Evolutionary conservation across 805 yeast species (phyloP).

Genomic region (Saccharomycopsis lassenensis): DNA sequence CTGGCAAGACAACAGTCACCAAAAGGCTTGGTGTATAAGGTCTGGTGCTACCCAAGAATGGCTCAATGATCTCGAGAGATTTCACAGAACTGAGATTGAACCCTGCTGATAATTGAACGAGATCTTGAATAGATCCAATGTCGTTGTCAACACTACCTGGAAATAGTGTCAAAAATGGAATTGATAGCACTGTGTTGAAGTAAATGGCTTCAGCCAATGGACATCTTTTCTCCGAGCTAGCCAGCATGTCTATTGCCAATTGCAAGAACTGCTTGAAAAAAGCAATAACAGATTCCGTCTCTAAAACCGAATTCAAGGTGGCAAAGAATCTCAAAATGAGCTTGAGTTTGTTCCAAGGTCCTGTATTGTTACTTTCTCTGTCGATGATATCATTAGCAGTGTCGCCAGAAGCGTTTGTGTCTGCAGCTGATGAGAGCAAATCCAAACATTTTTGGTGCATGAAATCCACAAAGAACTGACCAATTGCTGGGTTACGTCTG

Average conservation of each 20-base stretch:
- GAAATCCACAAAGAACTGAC: slow-evolving; percentile 57
- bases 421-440: slow-evolving; percentile 29
- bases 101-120: no score
- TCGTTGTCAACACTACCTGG: no score
- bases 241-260: slow-evolving; percentile 47
- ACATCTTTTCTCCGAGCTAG: slow-evolving; percentile 28
- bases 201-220: slow-evolving; percentile 60
- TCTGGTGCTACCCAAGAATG: slow-evolving; percentile 1
- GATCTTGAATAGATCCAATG: no score
- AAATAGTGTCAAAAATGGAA: slow-evolving; percentile 53
- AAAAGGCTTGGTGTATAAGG: slow-evolving; percentile 45
- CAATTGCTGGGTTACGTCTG: slow-evolving; percentile 51
- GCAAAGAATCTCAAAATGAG: slow-evolving; percentile 61
- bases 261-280: slow-evolving; percentile 36
- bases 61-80: slow-evolving; percentile 21
- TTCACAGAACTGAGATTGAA: no score
- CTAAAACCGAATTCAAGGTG: slow-evolving; percentile 47
- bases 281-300: slow-evolving; percentile 30
- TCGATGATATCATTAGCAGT: slow-evolving; percentile 12
- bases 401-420: slow-evolving; percentile 19
- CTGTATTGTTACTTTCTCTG: slow-evolving; percentile 31
- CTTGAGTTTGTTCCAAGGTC: slow-evolving; percentile 63
- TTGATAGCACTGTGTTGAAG: slow-evolving; percentile 46
- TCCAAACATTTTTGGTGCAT: slow-evolving; percentile 54
- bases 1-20: slow-evolving; percentile 40